phyloP scores from a whole-genome alignment of 1,284 basidiomycete species.

The Cryptococcus wingfieldii region DNA sequence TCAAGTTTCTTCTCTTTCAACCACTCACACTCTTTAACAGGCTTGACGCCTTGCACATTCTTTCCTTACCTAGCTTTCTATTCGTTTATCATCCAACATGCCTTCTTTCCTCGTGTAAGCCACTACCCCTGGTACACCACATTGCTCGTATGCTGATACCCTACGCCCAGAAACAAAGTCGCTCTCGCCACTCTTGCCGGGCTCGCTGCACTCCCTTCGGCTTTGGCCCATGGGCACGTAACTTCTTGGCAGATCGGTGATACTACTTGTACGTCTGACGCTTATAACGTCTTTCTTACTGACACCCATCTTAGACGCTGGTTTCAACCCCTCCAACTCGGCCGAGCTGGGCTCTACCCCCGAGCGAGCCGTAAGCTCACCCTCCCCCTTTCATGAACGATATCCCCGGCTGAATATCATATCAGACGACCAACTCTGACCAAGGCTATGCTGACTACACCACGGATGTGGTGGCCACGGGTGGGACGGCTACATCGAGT shows the following conservation, averaged over 20 bases:
- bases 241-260: conserved; percentile 14
- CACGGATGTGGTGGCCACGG: conserved; percentile 19
- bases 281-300: neutral
- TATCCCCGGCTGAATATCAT: neutral
- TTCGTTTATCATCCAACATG: neutral
- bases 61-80: neutral
- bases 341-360: conserved; percentile 14
- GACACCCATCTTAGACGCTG: conserved; percentile 2
- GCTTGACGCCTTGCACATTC: neutral
- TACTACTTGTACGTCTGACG: neutral
- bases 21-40: neutral
- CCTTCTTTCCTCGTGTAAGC: neutral
- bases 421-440: conserved; percentile 17
- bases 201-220: conserved; percentile 1
- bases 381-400: neutral
- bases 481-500: conserved; percentile 14
- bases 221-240: conserved; percentile 22
- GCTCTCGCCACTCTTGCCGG: neutral
- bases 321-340: conserved; percentile 22
- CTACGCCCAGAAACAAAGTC: neutral
- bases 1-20: neutral
- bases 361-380: conserved; percentile 8
- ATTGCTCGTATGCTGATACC: neutral
- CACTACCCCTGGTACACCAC: neutral
- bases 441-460: conserved; percentile 24